Conservation (phyloP, 768 basidiomycete species). For the Termitomyces sp. region DNA sequence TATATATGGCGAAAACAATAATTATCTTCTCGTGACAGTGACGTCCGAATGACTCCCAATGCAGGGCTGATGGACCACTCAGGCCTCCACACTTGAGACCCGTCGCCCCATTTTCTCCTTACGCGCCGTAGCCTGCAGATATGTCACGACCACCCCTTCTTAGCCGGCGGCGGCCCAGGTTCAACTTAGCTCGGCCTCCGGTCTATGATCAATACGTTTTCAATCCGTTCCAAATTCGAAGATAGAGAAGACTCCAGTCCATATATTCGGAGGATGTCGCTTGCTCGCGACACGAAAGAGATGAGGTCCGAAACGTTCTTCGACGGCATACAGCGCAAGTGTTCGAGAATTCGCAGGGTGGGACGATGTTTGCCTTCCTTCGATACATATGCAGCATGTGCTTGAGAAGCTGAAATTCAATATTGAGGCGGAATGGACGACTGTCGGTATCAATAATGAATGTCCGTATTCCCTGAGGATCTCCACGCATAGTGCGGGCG, state of each 20-base stretch:
- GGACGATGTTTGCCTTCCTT: background rate
- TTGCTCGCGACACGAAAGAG: background rate
- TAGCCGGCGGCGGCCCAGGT: background rate
- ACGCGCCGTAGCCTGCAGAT: background rate
- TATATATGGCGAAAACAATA: background rate
- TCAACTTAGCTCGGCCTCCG: too few relatives aligned
- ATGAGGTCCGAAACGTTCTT: background rate
- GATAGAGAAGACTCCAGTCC: background rate
- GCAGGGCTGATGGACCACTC: background rate
- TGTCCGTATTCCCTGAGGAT: background rate
- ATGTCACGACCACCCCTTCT: background rate
- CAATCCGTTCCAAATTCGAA: background rate
- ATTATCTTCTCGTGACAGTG: background rate
- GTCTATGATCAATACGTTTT: background rate
- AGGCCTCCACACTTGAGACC: too few relatives aligned
- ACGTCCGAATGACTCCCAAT: background rate
- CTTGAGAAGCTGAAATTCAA: background rate
- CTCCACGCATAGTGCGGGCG: background rate
- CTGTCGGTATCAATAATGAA: background rate
- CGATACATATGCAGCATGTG: background rate
- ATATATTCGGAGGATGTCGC: background rate
- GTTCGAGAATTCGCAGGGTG: background rate
- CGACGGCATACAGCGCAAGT: background rate
- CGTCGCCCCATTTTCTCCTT: background rate
- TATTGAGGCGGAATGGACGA: background rate